Conservation (phyloP, 139 green algal genomes). For the Chlorella sp. region DNA sequence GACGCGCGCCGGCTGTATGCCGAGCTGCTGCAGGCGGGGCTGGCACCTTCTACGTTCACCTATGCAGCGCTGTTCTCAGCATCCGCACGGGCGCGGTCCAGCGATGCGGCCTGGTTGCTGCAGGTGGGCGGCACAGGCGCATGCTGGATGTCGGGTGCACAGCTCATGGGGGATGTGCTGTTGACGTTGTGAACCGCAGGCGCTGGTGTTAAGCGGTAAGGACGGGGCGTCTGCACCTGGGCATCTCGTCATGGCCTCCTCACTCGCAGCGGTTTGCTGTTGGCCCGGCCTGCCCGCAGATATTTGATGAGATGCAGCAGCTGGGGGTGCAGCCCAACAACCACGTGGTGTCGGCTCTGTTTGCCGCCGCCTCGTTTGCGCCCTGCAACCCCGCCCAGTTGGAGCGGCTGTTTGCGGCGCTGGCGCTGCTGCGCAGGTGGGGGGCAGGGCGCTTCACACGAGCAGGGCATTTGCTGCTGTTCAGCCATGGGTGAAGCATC, state of each 20-base stretch:
- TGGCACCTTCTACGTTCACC: conserved; percentile 47
- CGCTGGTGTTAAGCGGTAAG: no score
- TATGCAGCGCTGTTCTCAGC: conserved; percentile 56
- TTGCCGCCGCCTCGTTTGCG: conserved; percentile 43
- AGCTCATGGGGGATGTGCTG: background rate
- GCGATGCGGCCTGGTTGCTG: conserved; percentile 50
- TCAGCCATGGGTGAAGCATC: background rate
- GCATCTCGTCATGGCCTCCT: no score
- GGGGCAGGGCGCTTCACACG: background rate
- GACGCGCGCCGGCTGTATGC: conserved; percentile 30
- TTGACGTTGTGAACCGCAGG: no score
- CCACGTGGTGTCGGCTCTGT: conserved; percentile 57
- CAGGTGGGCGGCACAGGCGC: background rate
- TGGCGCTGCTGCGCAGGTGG: conserved; percentile 41
- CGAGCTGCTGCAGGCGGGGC: conserved; percentile 32
- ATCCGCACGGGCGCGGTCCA: conserved; percentile 1
- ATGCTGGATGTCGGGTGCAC: no score
- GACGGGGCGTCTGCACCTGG: no score
- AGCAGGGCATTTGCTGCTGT: no score
- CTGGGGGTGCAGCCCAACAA: conserved; percentile 49
- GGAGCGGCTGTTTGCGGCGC: conserved; percentile 47
- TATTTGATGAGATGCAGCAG: conserved; percentile 38
- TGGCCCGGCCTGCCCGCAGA: no score
- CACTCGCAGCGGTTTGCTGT: no score
- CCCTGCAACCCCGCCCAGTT: conserved; percentile 45